These are phyloP conservation scores for Suhomyces terraborum DNA, from an alignment of 1,139 yeast species.

Conservation along the genomic window DNA sequence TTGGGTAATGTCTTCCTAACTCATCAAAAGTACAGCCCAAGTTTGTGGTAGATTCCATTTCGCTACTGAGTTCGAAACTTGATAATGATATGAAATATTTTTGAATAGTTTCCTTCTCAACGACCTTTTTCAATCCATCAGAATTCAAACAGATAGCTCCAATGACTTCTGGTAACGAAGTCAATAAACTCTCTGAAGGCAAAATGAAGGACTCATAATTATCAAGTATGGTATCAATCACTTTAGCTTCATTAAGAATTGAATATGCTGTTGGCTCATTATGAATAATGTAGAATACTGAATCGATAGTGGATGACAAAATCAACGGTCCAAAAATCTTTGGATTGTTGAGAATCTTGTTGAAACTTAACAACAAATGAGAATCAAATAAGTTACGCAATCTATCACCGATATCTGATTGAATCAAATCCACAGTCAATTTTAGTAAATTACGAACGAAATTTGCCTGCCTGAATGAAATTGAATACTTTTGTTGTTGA, in stretches of 20 bases:
- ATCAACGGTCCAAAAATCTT: slow-evolving; percentile 68
- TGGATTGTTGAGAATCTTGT: slow-evolving; percentile 59
- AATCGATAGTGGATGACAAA: slow-evolving; percentile 64
- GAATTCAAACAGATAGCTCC: slow-evolving; percentile 83
- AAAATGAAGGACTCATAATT: slow-evolving; percentile 54
- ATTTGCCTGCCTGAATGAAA: slow-evolving; percentile 67
- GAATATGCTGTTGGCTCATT: slow-evolving; percentile 91
- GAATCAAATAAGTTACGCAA: slow-evolving; percentile 86
- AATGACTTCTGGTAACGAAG: slow-evolving; percentile 71
- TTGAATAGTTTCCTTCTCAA: slow-evolving; percentile 47
- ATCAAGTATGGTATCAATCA: slow-evolving; percentile 65
- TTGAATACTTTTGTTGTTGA: slow-evolving; percentile 51
- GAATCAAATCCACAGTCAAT: slow-evolving; percentile 64
- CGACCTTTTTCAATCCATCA: slow-evolving; percentile 65
- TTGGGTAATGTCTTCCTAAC: slow-evolving; percentile 79
- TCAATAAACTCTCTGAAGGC: slow-evolving; percentile 59
- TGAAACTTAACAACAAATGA: slow-evolving; percentile 63
- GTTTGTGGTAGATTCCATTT: slow-evolving; percentile 39
- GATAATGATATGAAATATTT: slow-evolving; percentile 56
- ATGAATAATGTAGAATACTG: slow-evolving; percentile 74
- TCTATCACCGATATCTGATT: slow-evolving; percentile 78
- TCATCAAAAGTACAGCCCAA: slow-evolving; percentile 79
- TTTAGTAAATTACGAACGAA: slow-evolving; percentile 58
- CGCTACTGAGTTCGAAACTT: slow-evolving; percentile 50
- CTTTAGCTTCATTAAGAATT: slow-evolving; percentile 75